Evolutionary conservation across 225 moss, liverwort and hornwort genomes (phyloP).

Genomic region (Antitrichia curtipendula): DNA sequence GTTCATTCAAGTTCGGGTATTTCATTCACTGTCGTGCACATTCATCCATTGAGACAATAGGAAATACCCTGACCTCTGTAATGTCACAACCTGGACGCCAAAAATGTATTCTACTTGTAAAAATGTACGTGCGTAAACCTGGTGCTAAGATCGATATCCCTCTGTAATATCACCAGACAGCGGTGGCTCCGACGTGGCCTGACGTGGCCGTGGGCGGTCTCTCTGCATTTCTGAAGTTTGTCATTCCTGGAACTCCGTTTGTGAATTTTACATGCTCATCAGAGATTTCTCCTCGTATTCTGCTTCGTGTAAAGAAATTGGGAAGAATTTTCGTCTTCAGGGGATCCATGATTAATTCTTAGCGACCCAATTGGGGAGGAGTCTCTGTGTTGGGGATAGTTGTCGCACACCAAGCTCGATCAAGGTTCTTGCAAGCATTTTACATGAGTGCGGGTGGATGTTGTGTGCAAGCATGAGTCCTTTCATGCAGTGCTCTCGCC

Average conservation of each 20-base stretch:
- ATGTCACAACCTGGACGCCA: neutral
- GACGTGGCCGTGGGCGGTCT: neutral
- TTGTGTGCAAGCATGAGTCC: neutral
- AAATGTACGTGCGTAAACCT: too few species aligned
- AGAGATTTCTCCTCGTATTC: neutral
- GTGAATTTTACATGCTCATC: neutral
- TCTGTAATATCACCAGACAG: too few species aligned
- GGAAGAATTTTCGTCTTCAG: neutral
- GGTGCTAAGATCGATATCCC: too few species aligned
- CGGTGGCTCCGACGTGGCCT: neutral
- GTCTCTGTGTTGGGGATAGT: neutral
- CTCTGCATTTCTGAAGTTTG: neutral
- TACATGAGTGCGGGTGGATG: neutral
- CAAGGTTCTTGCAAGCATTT: neutral
- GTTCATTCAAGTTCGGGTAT: neutral
- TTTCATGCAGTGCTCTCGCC: constrained; percentile 12
- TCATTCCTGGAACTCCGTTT: neutral
- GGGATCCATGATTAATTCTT: neutral
- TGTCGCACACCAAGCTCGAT: neutral
- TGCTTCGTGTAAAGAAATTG: neutral
- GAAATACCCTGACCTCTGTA: neutral
- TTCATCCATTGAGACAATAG: neutral
- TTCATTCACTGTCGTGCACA: neutral
- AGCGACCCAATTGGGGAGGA: neutral
- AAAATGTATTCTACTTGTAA: too few species aligned